Conservation (phyloP, 805 yeast species). For the Suhomyces sp. region DNA sequence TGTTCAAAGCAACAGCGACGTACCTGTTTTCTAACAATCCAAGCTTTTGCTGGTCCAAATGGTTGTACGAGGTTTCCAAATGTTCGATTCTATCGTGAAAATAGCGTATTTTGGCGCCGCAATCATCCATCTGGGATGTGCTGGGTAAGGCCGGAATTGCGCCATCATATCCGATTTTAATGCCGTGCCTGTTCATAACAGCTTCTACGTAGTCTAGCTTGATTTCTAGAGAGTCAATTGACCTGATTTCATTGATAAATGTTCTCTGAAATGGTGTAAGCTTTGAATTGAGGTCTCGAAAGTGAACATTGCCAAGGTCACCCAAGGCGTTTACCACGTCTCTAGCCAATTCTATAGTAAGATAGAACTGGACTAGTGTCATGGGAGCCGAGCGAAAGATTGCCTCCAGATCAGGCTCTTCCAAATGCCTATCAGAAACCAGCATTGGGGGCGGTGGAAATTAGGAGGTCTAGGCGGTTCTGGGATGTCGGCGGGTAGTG, state of each 20-base stretch:
- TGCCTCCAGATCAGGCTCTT: constrained; percentile 23
- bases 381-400: constrained; percentile 48
- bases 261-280: constrained; percentile 46
- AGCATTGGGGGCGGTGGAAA: neutral
- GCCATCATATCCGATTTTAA: constrained; percentile 42
- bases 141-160: constrained; percentile 22
- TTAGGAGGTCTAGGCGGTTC: neutral
- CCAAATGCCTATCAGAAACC: neutral
- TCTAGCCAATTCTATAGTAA: constrained; percentile 44
- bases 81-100: constrained; percentile 33
- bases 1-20: constrained; percentile 29
- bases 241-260: constrained; percentile 39
- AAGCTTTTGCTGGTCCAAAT: constrained; percentile 22
- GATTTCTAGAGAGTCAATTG: constrained; percentile 31
- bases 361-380: constrained; percentile 48
- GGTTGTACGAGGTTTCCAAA: constrained; percentile 31
- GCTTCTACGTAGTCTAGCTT: constrained; percentile 26
- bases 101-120: constrained; percentile 21
- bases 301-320: constrained; percentile 39
- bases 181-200: constrained; percentile 29
- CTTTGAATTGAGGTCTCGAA: constrained; percentile 47
- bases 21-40: constrained; percentile 33
- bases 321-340: constrained; percentile 41
- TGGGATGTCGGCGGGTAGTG: neutral
- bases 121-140: constrained; percentile 33